Evolutionary conservation across 495 filamentous ascomycete genomes (phyloP), one percentile per base, ranked within the genome.

Genomic region (Trichoderma virens): DNA sequence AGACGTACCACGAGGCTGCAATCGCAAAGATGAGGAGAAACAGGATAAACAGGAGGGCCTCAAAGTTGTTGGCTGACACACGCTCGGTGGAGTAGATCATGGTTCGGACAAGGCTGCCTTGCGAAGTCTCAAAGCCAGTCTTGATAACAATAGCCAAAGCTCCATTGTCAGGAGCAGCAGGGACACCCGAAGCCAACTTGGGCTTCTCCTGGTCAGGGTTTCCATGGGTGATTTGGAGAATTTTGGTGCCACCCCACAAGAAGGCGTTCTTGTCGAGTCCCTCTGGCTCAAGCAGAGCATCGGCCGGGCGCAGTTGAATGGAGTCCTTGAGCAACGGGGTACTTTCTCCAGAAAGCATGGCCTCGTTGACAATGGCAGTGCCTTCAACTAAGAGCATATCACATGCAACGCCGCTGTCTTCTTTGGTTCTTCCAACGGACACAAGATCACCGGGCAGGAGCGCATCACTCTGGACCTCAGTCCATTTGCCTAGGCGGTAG

Each of bases 41-140:
- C 59, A 98, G 82, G 67, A 99, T 99, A 79, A 99, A 99, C 38
- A 96, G 76, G 16, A 99, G 77, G 3, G 94, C 94, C 74, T 99
- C 94, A 60, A 83, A 87, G 70, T 99, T 98, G 78, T 96, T 96
- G 65, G 94, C 94, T 45, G 93, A 98, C 35, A 99, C 94, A 70
- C 93, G 91, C 74, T 99, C 94, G 6, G 94, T 99, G 3, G 95
- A 97, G 78, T 97, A 99, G 68, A 99, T 98, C 94, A 99, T 99
- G 59, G 94, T 99, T 35, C 94, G 91, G 51, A 99, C 94, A 64
- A 99, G 82, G 72, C 90, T 97, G 67, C 94, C 94, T 75, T 99
- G 94, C 65, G 92, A 97, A 8, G 94, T 99, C 78, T 99, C 94
- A 68, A 99, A 99, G 5, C 94, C 94, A 54, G 95, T 99, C 83